Base-by-base conservation (phyloP, 2,329 filamentous ascomycete genomes). In the Drechslerella coelobrocha region DNA sequence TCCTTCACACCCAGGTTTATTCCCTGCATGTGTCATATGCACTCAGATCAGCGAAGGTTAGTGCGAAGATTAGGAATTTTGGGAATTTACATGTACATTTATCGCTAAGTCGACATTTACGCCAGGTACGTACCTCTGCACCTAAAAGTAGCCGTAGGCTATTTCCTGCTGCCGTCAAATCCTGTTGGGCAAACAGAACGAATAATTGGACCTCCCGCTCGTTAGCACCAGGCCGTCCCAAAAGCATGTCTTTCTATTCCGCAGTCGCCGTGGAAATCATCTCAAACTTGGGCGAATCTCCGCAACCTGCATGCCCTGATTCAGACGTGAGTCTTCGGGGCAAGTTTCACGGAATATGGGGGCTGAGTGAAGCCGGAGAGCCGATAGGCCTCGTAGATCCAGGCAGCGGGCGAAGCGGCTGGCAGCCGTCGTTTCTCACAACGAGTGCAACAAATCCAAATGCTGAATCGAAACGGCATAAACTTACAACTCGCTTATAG, bases 1-100 rank as follows among this genome's bases (percentile, higher is more conserved):
- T 17, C 29, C 27, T 29, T 41, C 41, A 45, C 41, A 45, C 41
- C 41, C 41, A 53, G 53, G 63, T 57, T 45, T 45, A n/a, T 69
- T 47, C 59, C 47, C 21, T 63, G 66, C 66, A 71, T 48, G 47
- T 63, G 65, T 69, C 65, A 69, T 53, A 43, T 55, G 65, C 57
- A 62, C 37, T 43, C 43, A 31, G n/a, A 19, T 45, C 41, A 43
- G 47, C 45, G 51, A 47, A 37, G 34, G 51, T 23, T 45, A 45
- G 41, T 23, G 41, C 19, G 19, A 23, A 45, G 12, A 39, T 39
- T 39, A 10, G 34, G 12, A 14, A 39, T n/a, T 39, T 12, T 6
- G 6, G 7, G 34, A 14, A 39, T 14, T 6, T 17, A 45, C n/a
- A 17, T 10, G 5, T 45, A 45, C 41, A 45, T 2, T 4, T 19